phyloP scores from a whole-genome alignment of 805 yeast genomes.

The Blastobotrys terrestris region DNA sequence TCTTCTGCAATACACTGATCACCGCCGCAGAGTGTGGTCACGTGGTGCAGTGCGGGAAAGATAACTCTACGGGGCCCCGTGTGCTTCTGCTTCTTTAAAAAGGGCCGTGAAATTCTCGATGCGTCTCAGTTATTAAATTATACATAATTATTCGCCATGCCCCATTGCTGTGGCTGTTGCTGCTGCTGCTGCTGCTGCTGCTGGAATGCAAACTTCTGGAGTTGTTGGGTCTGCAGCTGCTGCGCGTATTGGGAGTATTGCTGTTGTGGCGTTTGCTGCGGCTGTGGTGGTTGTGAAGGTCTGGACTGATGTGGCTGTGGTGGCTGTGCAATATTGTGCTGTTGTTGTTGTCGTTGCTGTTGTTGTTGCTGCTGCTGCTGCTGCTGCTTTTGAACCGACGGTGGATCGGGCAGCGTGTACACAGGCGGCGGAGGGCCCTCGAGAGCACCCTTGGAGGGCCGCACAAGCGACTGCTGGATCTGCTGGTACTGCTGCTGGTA shows the following conservation, averaged over 20 bases:
- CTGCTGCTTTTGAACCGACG: constrained; percentile 5
- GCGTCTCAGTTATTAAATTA: not conserved
- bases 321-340: not conserved
- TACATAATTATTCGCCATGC: not conserved
- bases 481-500: constrained; percentile 2
- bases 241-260: constrained; percentile 18
- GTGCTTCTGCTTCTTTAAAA: no score
- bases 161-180: constrained; percentile 5
- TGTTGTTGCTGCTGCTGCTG: constrained; percentile 16
- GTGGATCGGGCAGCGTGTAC: not conserved
- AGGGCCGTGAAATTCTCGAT: no score
- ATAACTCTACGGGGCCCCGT: no score
- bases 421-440: not conserved
- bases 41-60: no score
- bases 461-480: not conserved
- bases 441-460: not conserved
- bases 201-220: constrained; percentile 13
- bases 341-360: not conserved
- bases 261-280: constrained; percentile 39
- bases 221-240: constrained; percentile 19
- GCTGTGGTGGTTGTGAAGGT: no score
- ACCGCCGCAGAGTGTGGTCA: not conserved
- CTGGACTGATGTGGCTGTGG: not conserved
- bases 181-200: constrained; percentile 14
- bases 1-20: not conserved